Base-by-base conservation (phyloP, 1,139 yeast species). In the Taphrina flavorubra region DNA sequence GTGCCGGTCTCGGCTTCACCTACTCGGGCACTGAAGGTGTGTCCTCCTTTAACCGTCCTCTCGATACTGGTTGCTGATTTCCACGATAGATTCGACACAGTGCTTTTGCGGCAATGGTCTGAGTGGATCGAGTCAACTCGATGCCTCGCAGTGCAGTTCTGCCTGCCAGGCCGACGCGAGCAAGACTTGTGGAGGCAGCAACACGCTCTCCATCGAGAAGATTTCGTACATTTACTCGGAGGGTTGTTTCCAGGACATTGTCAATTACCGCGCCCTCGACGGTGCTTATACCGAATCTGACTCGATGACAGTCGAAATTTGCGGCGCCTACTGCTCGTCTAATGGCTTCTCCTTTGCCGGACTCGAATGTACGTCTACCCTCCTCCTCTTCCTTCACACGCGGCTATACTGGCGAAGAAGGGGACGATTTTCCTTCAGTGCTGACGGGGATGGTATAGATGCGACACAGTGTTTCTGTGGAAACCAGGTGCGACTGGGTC, bases 181-280 rank as follows among this genome's bases (percentile, higher is more conserved):
- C 37, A 51, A 62, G 59, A 51, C 51, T n/a, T 62, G 65, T 36
- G 65, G 65, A 13, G 65, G 65, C 13, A 42, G 51, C 65, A 44
- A 62, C 39, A 56, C 65, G 3, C 36, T 62, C 36, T 34, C 44
- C 8, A 14, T 53, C 18, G 18, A 53, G 57, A n/a, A 34, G 34
- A 53, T 53, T 40, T 53, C 57, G 6, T 53, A 53, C 57, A 16
- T 37, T 20, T 53, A 53, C 20, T 53, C 57, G 4, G 36, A 60
- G 37, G 65, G 65, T 0, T 60, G 65, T 37, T 60, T 36, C 57
- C 42, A 42, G 51, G 65, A 60, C 57, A 14, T n/a, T 2, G 57
- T 60, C 37, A 60, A 60, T 14, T 51, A 51, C 13, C 65, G 65
- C 10, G 65, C 65, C 34, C 44, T 60, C 34, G 47, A 51, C 20